Evolutionary conservation across 352 stramenopile genomes (phyloP), one percentile per base, ranked within the genome.

Genomic region (Peronospora belbahrii): DNA sequence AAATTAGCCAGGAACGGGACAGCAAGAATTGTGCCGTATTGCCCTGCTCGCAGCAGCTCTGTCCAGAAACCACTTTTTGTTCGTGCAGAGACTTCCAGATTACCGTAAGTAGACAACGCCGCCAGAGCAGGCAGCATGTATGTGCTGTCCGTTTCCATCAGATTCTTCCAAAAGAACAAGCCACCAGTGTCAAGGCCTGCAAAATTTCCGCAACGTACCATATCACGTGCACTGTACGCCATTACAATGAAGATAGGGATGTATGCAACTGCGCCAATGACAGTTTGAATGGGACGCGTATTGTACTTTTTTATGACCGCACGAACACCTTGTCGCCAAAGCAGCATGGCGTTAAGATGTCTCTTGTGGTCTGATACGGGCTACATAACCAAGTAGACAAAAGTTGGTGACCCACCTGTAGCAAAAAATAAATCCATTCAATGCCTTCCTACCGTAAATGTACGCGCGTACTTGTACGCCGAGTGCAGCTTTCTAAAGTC

Each of bases 291-390:
- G 7, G 74, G 73, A 3, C 66, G 68, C 51, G 74, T 86, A 38
- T 86, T 68, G 67, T 85, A 79, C 56, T 89, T 89, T 39, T 83
- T 74, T 55, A 84, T 75, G 20, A 84, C 54, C 2, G 79, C 51
- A 37, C 79, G 71, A 14, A 79, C 13, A 11, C 73, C 74, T 47
- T 78, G 64, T 13, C 65, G 56, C 14, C 65, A 61, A 8, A 81
- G 62, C 20, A 75, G 22, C 5, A 85, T 67, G 11, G 70, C 70
- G 14, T 82, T 48, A 17, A 83, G 27, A 43, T 81, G 71, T 10
- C 59, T 64, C 46, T 69, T 76, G 17, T 56, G 54, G 30, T 82
- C 59, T 10, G 56, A 56, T 2, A 42, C 20, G 24, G 73, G 67
- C 69, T 81, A 45, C 14, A 59, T 33, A 57, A 15, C 50, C 15